A percentile compares a stretch with the other conserved stretches of the same genome.
Conservation (phyloP, 306 rosid genomes). For the Vigna hirtella region DNA sequence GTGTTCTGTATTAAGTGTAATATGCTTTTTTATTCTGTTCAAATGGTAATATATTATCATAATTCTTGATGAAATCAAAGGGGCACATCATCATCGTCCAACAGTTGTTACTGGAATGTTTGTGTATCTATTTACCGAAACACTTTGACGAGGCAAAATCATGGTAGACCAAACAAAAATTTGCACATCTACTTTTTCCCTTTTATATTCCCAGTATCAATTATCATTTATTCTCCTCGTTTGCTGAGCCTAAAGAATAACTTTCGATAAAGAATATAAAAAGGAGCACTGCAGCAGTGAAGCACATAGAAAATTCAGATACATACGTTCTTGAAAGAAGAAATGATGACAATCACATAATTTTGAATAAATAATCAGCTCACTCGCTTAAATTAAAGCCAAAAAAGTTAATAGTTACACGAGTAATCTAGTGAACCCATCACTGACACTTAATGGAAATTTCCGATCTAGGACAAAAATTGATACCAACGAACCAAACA, state of each 20-base stretch:
- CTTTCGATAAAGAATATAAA: slow-evolving; percentile 36
- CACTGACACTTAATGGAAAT: slow-evolving; percentile 3
- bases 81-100: too few species aligned
- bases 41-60: background rate
- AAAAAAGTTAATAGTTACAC: background rate
- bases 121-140: too few species aligned
- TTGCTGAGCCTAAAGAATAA: slow-evolving; percentile 31
- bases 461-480: background rate
- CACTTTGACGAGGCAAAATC: background rate
- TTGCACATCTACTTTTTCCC: background rate
- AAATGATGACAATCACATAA: background rate
- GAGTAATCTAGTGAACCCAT: background rate
- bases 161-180: slow-evolving; percentile 6
- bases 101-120: too few species aligned
- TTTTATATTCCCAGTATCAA: background rate
- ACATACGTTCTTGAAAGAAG: slow-evolving; percentile 14
- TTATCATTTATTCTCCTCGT: slow-evolving; percentile 38
- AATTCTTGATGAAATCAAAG: too few species aligned
- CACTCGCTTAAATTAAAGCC: background rate
- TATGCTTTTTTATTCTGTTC: background rate
- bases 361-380: slow-evolving; percentile 22
- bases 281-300: background rate
- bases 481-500: background rate
- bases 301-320: slow-evolving; percentile 36
- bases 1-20: background rate